Base-by-base conservation (phyloP, 2,329 filamentous ascomycete genomes). In the Sporothrix luriei region DNA sequence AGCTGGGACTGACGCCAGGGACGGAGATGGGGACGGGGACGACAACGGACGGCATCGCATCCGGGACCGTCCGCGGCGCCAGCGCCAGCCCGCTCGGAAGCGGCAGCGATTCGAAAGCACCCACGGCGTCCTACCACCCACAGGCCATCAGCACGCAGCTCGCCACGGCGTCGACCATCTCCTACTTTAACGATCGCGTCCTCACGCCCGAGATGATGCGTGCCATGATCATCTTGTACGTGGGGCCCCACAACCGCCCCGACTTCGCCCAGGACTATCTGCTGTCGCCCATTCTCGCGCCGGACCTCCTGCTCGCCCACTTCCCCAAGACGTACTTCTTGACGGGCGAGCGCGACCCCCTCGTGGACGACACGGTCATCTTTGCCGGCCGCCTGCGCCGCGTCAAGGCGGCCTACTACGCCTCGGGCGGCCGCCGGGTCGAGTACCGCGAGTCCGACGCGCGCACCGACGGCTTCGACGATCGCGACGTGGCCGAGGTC, bases 141-240 rank as follows among this genome's bases (percentile, higher is more conserved):
- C 80, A 85, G 71, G 85, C 86, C 1, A 81, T 97, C 72, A 89
- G 87, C 74, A 98, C 95, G 0, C 88, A 94, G n/a, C 86, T 99
- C 11, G 94, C 94, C 19, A 97, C 94, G 77, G 94, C 93, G 0
- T 94, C 90, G n/a, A 97, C 97, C 88, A 96, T 99, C 48, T 97
- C 94, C 0, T 98, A 98, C 80, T 97, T 97, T 79, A 95, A 97
- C 78, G 95, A 99, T 78, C 90, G 95, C 38, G 91, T 99, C 38
- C 84, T 99, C 16, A 94, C 93, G 0, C 94, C 95, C 0, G 95
- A 99, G 79, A 97, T 98, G 93, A 97, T 98, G 91, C 91, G 95
- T 43, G 93, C 94, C 73, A 98, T 99, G 94, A 97, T 99, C 73
- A 97, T 99, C 73, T 84, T 99, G 4, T 99, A 99, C 78, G 91